Base-by-base conservation (phyloP, 306 rosid species). In the Morella rubra region DNA sequence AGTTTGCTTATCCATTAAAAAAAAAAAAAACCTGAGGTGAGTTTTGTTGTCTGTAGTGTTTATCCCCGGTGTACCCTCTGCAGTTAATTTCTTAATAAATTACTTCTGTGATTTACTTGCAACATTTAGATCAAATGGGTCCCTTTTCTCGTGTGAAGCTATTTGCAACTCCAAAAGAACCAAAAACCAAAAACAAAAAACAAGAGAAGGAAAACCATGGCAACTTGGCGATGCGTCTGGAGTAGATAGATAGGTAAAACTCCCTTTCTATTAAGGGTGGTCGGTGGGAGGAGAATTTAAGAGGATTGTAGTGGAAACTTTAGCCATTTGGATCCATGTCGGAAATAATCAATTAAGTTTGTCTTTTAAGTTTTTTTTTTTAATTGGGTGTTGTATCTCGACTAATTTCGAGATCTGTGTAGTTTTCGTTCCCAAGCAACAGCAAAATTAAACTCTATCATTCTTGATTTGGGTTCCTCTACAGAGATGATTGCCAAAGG, bases 21-120 rank as follows among this genome's bases (percentile, higher is more conserved):
- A 32, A n/a, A n/a, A n/a, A n/a, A 32, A 32, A 32, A 32, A 32
- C 37, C 37, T 32, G 37, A 32, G 37, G 3, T 32, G 82, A 86
- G 86, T 83, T 73, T 77, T 81, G 84, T 84, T 72, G 73, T 59
- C 72, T 58, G 73, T 9, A 67, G 62, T 80, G 75, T 76, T 79
- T 67, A 55, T 69, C 76, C 59, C 76, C 53, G 68, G 73, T 81
- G 86, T 80, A 81, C 79, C 81, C 77, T 37, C 70, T 73, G 45
- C 84, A 64, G 78, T 67, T 60, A 16, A 60, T 77, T 69, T 47
- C 47, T 27, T 66, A 85, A 87, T 83, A 81, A 85, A 74, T 75
- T 74, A 74, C 72, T 76, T 70, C 70, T 71, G 60, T 62, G 82
- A 47, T 70, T 70, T 78, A n/a, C 32, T 60, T 73, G 6, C 55